phyloP scores from a whole-genome alignment of 2,329 filamentous ascomycete genomes.

The Fusarium sp. region DNA sequence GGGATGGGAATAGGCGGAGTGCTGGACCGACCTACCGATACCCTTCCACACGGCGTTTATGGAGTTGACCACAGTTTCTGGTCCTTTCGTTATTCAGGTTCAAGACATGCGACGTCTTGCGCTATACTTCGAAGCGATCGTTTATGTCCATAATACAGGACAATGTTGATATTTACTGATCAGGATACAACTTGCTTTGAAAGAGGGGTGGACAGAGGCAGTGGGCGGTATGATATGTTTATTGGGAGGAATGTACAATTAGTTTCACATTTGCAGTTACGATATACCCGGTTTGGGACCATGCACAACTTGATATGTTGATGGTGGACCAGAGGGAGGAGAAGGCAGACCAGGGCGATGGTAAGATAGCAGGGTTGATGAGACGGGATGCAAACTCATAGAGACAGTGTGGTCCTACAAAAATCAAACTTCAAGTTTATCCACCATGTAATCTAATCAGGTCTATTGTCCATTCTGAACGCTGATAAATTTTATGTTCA shows the following conservation, averaged over 20 bases:
- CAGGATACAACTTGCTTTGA: conserved; percentile 28
- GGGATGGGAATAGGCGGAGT: conserved; percentile 41
- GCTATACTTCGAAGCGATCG: conserved; percentile 45
- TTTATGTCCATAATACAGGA: conserved; percentile 22
- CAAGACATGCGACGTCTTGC: conserved; percentile 24
- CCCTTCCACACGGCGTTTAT: conserved; percentile 48
- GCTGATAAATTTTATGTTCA: background rate
- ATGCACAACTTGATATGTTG: conserved; percentile 35
- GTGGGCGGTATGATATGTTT: background rate
- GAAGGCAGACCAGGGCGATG: conserved; percentile 8
- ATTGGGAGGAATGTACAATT: conserved; percentile 42
- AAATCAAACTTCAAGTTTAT: conserved; percentile 33
- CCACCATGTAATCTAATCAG: background rate
- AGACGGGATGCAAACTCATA: conserved; percentile 23
- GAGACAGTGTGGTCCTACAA: conserved; percentile 26
- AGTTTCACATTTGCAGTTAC: conserved; percentile 47
- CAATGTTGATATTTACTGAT: conserved; percentile 16
- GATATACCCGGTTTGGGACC: conserved; percentile 46
- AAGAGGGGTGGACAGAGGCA: conserved; percentile 1
- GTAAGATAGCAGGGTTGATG: conserved; percentile 24
- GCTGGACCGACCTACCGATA: conserved; percentile 48
- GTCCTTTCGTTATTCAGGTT: conserved; percentile 30
- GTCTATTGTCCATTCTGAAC: background rate
- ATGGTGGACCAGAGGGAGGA: conserved; percentile 14
- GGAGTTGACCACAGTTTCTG: conserved; percentile 37